Base-by-base conservation (phyloP, 108 stramenopile genomes). In the Craspedostauros australis region DNA sequence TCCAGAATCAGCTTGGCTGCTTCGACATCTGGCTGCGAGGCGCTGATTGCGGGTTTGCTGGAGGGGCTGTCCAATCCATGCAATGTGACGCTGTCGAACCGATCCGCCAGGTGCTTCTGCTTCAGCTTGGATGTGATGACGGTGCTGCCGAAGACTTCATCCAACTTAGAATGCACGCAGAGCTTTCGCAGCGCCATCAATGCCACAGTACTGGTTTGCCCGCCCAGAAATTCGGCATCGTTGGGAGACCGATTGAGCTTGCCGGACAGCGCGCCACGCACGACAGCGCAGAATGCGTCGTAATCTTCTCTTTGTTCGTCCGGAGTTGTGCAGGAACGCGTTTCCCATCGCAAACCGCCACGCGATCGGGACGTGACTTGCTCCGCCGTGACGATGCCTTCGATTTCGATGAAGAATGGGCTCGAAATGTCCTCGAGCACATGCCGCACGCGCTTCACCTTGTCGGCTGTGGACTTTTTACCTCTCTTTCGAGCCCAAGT, bases 11-110 rank as follows among this genome's bases (percentile, higher is more conserved):
- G 33, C 12, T 30, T 36, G 0, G 81, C 83, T 11, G 57, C 27
- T n/a, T 76, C 59, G 39, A 50, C 19, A 42, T 76, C 59, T 18
- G 79, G 70, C 22, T 90, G 82, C 9, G 78, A 79, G 12, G 54
- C 8, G 18, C 46, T 66, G 8, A 24, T 46, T 19, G 28, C 65
- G 19, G 30, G 40, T 4, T 24, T 23, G 46, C 21, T 47, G 26
- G 27, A 5, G 46, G 26, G 11, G 46, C 27, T 23, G 46, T 24
- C 14, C 27, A 25, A 19, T 47, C 21, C 14, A 24, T 28, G 22
- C 21, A 14, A n/a, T n/a, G n/a, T n/a, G n/a, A n/a, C n/a, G n/a
- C n/a, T n/a, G n/a, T n/a, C n/a, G n/a, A n/a, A n/a, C n/a, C n/a
- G n/a, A n/a, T n/a, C n/a, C n/a, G n/a, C n/a, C n/a, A n/a, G n/a